These are phyloP conservation scores for Spathaspora passalidarum DNA, from an alignment of 805 yeast genomes.

Conservation along the genomic window DNA sequence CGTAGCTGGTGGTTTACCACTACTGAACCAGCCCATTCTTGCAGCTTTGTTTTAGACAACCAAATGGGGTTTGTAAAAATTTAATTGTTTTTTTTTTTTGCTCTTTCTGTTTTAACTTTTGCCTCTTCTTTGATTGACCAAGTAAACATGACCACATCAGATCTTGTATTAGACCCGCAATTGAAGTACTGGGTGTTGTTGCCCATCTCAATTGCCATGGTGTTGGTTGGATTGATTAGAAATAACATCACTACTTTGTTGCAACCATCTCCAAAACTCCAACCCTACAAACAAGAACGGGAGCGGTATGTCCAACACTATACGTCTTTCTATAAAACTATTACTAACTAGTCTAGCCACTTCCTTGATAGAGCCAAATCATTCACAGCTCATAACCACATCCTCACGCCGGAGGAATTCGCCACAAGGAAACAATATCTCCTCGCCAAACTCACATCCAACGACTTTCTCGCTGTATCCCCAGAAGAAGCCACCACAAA, in stretches of 20 bases:
- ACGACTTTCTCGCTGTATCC: constrained; percentile 47
- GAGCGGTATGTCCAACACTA: constrained; percentile 23
- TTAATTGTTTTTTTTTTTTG: background rate
- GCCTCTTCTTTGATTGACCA: background rate
- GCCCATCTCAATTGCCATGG: constrained; percentile 89
- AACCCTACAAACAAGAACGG: constrained; percentile 44
- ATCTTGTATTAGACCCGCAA: constrained; percentile 66
- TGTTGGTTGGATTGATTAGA: constrained; percentile 77
- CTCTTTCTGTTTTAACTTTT: background rate
- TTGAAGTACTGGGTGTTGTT: constrained; percentile 85
- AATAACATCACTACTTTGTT: constrained; percentile 63
- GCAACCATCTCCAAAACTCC: constrained; percentile 55
- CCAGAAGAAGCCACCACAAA: constrained; percentile 32
- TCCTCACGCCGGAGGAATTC: constrained; percentile 53
- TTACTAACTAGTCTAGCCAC: constrained; percentile 31
- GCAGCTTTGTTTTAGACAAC: background rate
- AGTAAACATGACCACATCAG: constrained; percentile 13
- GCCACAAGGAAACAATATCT: constrained; percentile 48
- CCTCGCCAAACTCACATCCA: constrained; percentile 47
- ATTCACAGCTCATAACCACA: constrained; percentile 52
- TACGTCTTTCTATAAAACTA: background rate
- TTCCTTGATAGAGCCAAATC: constrained; percentile 56
- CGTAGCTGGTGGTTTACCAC: constrained; percentile 26
- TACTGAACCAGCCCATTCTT: constrained; percentile 42
- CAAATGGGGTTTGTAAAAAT: background rate